These are phyloP conservation scores for Stentor roeselii DNA, from an alignment of 73 alveolate genomes.

Conservation along the genomic window DNA sequence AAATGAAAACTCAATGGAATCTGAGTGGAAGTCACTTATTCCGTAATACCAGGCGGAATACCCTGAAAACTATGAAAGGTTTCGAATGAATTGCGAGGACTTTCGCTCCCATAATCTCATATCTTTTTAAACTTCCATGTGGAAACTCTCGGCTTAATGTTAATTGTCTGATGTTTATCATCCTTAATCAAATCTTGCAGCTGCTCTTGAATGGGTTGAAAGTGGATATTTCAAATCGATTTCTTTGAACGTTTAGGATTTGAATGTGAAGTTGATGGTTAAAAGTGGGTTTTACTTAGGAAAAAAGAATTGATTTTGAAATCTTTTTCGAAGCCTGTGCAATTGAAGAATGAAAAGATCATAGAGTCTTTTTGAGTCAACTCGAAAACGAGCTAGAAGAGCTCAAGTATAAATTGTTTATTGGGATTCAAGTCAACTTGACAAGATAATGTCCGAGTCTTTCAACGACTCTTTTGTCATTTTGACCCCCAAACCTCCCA, in stretches of 20 bases:
- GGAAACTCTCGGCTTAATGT: neutral
- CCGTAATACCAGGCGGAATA: neutral
- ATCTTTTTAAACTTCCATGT: neutral
- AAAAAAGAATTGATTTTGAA: neutral
- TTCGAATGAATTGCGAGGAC: neutral
- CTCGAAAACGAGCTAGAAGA: constrained; percentile 15
- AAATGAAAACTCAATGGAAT: neutral
- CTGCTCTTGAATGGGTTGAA: neutral
- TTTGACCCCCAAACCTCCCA: neutral
- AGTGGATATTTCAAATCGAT: too few species aligned
- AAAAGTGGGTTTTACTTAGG: neutral
- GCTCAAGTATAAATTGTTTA: neutral
- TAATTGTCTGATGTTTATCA: neutral
- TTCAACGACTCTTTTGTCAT: neutral
- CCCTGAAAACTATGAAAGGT: neutral
- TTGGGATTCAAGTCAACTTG: neutral
- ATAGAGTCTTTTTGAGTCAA: neutral
- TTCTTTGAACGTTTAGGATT: neutral
- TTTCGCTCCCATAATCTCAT: neutral
- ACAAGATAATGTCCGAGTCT: neutral
- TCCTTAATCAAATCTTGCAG: neutral
- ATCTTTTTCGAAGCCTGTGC: too few species aligned
- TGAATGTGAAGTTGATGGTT: neutral
- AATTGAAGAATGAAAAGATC: too few species aligned
- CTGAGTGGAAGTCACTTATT: neutral